These are phyloP conservation scores for Debaryomyces sp. DNA, from an alignment of 1,139 yeast genomes.

Conservation along the genomic window DNA sequence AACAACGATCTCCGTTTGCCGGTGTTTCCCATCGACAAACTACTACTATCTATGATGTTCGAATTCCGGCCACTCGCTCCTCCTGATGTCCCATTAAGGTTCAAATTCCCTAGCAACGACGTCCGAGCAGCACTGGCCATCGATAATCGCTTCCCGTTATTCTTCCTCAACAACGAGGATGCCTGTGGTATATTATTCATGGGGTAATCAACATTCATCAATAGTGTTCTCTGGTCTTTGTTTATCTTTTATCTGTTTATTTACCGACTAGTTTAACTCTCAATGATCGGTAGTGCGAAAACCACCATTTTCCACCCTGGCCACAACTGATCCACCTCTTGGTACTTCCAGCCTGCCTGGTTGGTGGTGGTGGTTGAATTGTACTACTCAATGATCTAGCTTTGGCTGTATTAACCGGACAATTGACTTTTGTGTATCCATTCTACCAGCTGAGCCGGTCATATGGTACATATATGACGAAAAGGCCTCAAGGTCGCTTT, in stretches of 20 bases:
- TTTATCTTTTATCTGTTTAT: slow-evolving; percentile 7
- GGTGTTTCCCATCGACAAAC: slow-evolving; percentile 14
- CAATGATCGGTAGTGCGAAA: background rate
- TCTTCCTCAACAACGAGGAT: slow-evolving; percentile 31
- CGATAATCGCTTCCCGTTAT: slow-evolving; percentile 35
- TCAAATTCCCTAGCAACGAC: slow-evolving; percentile 25
- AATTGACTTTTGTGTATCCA: too few relatives aligned
- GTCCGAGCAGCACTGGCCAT: slow-evolving; percentile 40
- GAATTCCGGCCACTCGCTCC: slow-evolving; percentile 9
- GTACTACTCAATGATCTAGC: too few relatives aligned
- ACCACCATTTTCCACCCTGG: background rate
- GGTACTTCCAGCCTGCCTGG: too few relatives aligned
- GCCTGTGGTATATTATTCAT: slow-evolving; percentile 21
- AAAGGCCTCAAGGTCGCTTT: background rate
- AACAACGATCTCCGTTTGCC: slow-evolving; percentile 39
- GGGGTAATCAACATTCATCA: slow-evolving; percentile 9
- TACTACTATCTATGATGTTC: slow-evolving; percentile 6
- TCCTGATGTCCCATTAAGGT: slow-evolving; percentile 8
- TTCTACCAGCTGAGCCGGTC: too few relatives aligned
- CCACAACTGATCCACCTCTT: background rate
- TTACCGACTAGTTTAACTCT: background rate
- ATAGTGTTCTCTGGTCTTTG: slow-evolving; percentile 1
- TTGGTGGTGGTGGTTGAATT: too few relatives aligned
- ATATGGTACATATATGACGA: background rate
- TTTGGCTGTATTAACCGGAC: too few relatives aligned